phyloP scores from a whole-genome alignment of 306 rosid genomes.

The Ceratonia siliqua region DNA sequence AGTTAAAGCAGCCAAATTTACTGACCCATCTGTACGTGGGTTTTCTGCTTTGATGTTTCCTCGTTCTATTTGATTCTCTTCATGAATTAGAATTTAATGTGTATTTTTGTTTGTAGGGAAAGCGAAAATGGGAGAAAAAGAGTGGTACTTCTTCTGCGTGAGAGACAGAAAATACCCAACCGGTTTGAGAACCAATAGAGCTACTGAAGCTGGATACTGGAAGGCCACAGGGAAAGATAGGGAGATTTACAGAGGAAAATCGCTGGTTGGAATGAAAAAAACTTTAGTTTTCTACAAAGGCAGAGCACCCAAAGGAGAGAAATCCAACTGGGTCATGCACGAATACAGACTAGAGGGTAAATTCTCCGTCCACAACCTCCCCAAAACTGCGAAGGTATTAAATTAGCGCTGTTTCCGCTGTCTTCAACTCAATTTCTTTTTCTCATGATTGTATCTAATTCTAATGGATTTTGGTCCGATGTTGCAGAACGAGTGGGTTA shows the following conservation, averaged over 20 bases:
- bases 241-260: constrained; percentile 81
- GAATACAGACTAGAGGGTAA: constrained; percentile 91
- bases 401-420: neutral
- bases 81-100: neutral
- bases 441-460: neutral
- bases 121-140: constrained; percentile 96
- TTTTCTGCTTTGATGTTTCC: neutral
- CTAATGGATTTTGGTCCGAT: neutral
- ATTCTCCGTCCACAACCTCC: constrained; percentile 74
- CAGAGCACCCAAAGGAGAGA: constrained; percentile 96
- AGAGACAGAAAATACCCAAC: constrained; percentile 96
- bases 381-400: constrained; percentile 81
- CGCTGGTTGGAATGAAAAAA: constrained; percentile 94
- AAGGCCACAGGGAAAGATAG: constrained; percentile 96
- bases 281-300: constrained; percentile 92
- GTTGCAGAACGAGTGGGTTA: constrained; percentile 94
- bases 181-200: constrained; percentile 91
- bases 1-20: constrained; percentile 19
- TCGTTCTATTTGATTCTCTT: neutral
- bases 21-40: neutral
- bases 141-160: constrained; percentile 97
- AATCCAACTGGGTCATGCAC: constrained; percentile 95
- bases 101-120: constrained; percentile 49
- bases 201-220: constrained; percentile 96
- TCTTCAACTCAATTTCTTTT: neutral